Evolutionary conservation across 345 rosid genomes (phyloP).

Genomic region (Noccaea caerulescens): DNA sequence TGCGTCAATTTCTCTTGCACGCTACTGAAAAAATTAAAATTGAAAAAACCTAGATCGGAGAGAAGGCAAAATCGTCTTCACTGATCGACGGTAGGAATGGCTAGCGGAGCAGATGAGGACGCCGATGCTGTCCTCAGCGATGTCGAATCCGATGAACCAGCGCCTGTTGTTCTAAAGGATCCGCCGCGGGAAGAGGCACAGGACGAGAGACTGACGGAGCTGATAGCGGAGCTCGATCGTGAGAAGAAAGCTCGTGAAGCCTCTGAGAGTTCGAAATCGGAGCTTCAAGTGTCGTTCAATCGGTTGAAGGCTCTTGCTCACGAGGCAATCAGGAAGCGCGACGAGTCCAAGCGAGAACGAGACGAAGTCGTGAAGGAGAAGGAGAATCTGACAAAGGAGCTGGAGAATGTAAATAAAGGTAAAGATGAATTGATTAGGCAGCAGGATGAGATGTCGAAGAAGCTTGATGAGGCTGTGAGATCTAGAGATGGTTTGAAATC

Average conservation of each 20-base stretch:
- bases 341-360: slow-evolving; percentile 68
- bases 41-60: slow-evolving; percentile 23
- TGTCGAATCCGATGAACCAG: slow-evolving; percentile 79
- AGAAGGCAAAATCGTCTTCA: not conserved
- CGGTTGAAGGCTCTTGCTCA: slow-evolving; percentile 76
- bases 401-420: slow-evolving; percentile 51
- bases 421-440: slow-evolving; percentile 61
- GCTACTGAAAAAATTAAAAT: not conserved
- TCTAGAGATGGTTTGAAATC: slow-evolving; percentile 65
- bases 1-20: slow-evolving; percentile 22
- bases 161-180: slow-evolving; percentile 48
- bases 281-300: slow-evolving; percentile 62
- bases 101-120: slow-evolving; percentile 61
- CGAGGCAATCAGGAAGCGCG: slow-evolving; percentile 87
- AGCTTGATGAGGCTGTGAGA: slow-evolving; percentile 62
- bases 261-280: slow-evolving; percentile 75
- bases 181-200: slow-evolving; percentile 53
- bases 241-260: slow-evolving; percentile 85
- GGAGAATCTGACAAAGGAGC: slow-evolving; percentile 55
- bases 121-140: slow-evolving; percentile 86
- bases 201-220: slow-evolving; percentile 61
- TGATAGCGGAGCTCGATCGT: slow-evolving; percentile 80
- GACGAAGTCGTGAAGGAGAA: slow-evolving; percentile 82
- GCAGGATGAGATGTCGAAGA: slow-evolving; percentile 60
- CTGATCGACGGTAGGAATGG: slow-evolving; percentile 47